Conservation (phyloP, 352 stramenopile genomes). For the Globisporangium iwayamae region DNA sequence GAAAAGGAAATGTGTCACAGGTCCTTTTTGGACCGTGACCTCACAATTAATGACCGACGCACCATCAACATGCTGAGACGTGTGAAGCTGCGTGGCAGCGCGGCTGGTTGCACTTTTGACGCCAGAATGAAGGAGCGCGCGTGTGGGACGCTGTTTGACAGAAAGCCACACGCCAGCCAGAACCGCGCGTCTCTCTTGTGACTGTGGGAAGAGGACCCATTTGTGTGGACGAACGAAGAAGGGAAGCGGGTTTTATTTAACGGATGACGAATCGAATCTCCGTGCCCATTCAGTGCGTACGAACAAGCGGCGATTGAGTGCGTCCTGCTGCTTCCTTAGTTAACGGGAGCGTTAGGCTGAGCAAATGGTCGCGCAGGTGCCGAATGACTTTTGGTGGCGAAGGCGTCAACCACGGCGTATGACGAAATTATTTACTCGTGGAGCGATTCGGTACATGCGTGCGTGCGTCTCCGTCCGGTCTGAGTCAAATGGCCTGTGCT, state of each 20-base stretch:
- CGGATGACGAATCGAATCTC: neutral
- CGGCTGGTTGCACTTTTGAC: neutral
- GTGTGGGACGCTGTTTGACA: constrained; percentile 2
- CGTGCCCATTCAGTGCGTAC: neutral
- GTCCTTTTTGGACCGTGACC: neutral
- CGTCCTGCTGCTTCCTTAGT: neutral
- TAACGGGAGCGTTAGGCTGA: neutral
- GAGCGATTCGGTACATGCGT: neutral
- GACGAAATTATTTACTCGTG: neutral
- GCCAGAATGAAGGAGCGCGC: neutral
- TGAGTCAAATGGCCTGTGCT: neutral
- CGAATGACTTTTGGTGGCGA: neutral
- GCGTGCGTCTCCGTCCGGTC: neutral
- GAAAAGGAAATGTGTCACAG: neutral
- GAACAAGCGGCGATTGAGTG: no score
- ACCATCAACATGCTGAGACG: neutral
- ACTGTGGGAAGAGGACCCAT: neutral
- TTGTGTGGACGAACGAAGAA: neutral
- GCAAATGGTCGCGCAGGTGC: neutral
- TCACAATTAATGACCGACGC: neutral
- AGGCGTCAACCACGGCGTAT: neutral
- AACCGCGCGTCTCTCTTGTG: neutral
- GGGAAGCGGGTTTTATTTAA: neutral
- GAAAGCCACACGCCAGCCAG: neutral
- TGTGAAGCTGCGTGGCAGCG: neutral